Evolutionary conservation across 495 filamentous ascomycete genomes (phyloP).

Genomic region (Penicillium silybi): DNA sequence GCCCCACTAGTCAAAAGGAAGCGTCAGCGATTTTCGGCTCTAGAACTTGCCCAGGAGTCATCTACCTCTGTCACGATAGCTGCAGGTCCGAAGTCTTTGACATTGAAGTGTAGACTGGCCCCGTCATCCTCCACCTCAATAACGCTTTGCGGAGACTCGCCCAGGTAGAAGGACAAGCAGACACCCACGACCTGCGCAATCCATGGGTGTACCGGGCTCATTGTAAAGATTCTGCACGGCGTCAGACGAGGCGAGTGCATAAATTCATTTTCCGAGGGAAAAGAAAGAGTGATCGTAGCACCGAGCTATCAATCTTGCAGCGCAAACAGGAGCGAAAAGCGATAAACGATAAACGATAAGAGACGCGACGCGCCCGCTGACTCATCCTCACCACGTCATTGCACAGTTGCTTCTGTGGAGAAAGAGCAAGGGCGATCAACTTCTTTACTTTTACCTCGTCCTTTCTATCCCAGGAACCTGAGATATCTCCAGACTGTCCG

Average conservation of each 20-base stretch:
- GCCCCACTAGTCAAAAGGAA: slow-evolving; percentile 18
- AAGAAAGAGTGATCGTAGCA: neutral
- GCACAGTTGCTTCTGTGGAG: slow-evolving; percentile 17
- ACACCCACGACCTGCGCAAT: slow-evolving; percentile 28
- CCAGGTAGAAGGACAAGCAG: slow-evolving; percentile 23
- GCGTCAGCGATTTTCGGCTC: neutral
- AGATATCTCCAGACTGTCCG: neutral
- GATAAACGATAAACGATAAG: slow-evolving; percentile 21
- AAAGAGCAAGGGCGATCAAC: slow-evolving; percentile 11
- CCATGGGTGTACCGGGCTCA: slow-evolving; percentile 29
- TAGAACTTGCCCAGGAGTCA: neutral
- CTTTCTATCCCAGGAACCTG: neutral
- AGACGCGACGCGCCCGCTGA: slow-evolving; percentile 12
- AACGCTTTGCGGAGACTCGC: slow-evolving; percentile 1
- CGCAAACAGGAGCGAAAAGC: slow-evolving; percentile 1
- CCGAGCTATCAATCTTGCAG: neutral
- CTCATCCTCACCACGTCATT: slow-evolving; percentile 38
- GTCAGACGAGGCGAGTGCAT: neutral
- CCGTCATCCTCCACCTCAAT: slow-evolving; percentile 37
- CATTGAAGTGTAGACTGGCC: slow-evolving; percentile 33
- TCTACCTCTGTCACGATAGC: slow-evolving; percentile 28
- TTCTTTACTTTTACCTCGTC: neutral
- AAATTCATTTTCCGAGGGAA: neutral
- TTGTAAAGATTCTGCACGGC: slow-evolving; percentile 15
- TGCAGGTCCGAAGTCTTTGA: neutral